Evolutionary conservation across 75 land plant species (phyloP).

Genomic region (Pinus albicaulis): DNA sequence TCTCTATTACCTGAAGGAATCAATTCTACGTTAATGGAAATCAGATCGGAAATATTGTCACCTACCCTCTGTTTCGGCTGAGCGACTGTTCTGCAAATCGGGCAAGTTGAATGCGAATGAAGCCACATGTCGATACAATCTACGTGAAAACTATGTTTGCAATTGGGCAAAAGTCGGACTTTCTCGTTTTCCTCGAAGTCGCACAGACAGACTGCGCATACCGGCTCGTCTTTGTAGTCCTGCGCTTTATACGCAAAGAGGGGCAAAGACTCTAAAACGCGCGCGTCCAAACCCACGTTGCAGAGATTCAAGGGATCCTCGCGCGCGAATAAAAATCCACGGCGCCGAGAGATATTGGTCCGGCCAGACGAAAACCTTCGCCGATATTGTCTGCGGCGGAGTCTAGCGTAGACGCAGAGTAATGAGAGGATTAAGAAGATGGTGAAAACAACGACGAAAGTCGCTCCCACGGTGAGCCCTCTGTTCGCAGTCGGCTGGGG

Average conservation of each 20-base stretch:
- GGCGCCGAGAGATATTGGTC: not conserved
- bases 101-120: constrained; percentile 35
- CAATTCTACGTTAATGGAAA: not conserved
- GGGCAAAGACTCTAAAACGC: constrained; percentile 40
- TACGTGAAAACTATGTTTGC: constrained; percentile 44
- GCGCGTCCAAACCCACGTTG: constrained; percentile 37
- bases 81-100: not conserved
- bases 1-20: too few relatives aligned
- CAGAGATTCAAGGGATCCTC: not conserved
- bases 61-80: too few relatives aligned
- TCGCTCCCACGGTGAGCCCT: constrained; percentile 24
- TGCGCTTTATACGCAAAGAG: constrained; percentile 22
- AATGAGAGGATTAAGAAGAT: constrained; percentile 31
- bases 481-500: not conserved
- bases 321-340: not conserved
- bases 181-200: constrained; percentile 41
- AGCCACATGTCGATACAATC: constrained; percentile 61
- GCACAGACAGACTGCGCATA: constrained; percentile 41
- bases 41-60: not conserved
- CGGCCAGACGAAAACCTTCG: not conserved
- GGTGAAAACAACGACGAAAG: constrained; percentile 26
- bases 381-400: constrained; percentile 25
- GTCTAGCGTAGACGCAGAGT: constrained; percentile 30
- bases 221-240: constrained; percentile 7
- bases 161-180: constrained; percentile 35